Conservation (phyloP, 805 yeast genomes). For the Candida oleophila region DNA sequence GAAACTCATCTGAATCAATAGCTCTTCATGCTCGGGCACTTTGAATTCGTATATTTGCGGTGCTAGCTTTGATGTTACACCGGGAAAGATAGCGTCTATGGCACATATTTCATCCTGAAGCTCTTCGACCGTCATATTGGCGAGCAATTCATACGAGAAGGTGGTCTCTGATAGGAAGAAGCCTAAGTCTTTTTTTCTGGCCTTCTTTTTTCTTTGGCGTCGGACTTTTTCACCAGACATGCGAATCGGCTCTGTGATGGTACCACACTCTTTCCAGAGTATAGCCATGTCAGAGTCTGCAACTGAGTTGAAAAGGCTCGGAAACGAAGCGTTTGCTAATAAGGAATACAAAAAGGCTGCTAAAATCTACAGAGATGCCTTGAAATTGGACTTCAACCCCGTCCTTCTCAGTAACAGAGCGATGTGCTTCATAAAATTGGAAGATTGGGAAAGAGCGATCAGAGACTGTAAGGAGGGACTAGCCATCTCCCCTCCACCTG, state of each 20-base stretch:
- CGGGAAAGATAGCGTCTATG: slow-evolving; percentile 85
- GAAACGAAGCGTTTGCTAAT: slow-evolving; percentile 51
- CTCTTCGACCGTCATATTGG: slow-evolving; percentile 40
- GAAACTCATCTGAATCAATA: slow-evolving; percentile 66
- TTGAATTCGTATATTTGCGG: slow-evolving; percentile 45
- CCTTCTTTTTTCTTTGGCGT: neutral
- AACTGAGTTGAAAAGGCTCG: slow-evolving; percentile 36
- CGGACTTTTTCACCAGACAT: neutral
- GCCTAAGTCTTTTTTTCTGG: neutral
- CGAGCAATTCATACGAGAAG: neutral
- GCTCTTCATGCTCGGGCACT: slow-evolving; percentile 62
- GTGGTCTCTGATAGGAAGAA: neutral
- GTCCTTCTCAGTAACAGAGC: slow-evolving; percentile 68
- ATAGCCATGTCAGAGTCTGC: slow-evolving; percentile 15
- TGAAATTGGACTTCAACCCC: slow-evolving; percentile 47
- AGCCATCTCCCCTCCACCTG: slow-evolving; percentile 17
- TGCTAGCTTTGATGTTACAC: slow-evolving; percentile 21
- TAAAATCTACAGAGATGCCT: slow-evolving; percentile 54
- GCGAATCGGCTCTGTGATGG: no score
- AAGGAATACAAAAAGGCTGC: slow-evolving; percentile 52
- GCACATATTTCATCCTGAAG: slow-evolving; percentile 75
- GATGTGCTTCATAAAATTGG: slow-evolving; percentile 55
- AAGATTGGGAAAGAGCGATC: slow-evolving; percentile 49
- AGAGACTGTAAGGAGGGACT: slow-evolving; percentile 53
- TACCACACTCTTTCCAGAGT: no score